Percentiles rank a stretch among this genome's conserved stretches.
phyloP scores from a whole-genome alignment of 306 rosid species.

The Amphicarpaea edgeworthii region DNA sequence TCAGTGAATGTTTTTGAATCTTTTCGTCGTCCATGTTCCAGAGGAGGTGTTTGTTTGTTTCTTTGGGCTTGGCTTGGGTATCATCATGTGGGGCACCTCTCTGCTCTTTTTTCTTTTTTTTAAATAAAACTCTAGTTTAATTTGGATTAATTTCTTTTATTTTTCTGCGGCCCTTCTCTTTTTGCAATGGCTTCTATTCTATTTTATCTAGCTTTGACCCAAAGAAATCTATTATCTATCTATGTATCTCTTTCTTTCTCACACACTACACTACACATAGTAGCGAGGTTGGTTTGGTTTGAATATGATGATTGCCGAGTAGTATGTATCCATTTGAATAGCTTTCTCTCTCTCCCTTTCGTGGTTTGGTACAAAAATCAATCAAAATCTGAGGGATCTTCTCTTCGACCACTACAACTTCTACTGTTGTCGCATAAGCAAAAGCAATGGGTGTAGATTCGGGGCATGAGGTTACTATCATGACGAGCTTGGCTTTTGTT shows the following conservation, averaged over 20 bases:
- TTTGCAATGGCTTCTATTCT: conserved; percentile 45
- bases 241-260: not conserved
- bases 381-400: conserved; percentile 42
- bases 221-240: conserved; percentile 36
- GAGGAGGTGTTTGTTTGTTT: conserved; percentile 48
- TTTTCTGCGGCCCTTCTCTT: conserved; percentile 33
- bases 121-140: not conserved
- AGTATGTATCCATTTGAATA: not conserved
- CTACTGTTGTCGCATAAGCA: conserved; percentile 41
- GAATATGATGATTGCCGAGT: conserved; percentile 46
- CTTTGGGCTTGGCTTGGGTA: conserved; percentile 36
- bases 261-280: not conserved
- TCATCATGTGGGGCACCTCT: conserved; percentile 55
- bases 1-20: conserved; percentile 59
- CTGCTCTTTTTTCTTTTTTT: not conserved
- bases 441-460: conserved; percentile 51
- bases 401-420: conserved; percentile 11
- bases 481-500: conserved; percentile 50
- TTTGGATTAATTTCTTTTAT: not conserved
- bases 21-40: conserved; percentile 55
- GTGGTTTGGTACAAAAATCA: conserved; percentile 34
- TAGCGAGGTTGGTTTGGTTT: conserved; percentile 39
- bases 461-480: conserved; percentile 59
- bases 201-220: conserved; percentile 61
- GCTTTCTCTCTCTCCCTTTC: conserved; percentile 35